Evolutionary conservation across 192 early-diverging fungal genomes (phyloP).

Genomic region (Dispira simplex): DNA sequence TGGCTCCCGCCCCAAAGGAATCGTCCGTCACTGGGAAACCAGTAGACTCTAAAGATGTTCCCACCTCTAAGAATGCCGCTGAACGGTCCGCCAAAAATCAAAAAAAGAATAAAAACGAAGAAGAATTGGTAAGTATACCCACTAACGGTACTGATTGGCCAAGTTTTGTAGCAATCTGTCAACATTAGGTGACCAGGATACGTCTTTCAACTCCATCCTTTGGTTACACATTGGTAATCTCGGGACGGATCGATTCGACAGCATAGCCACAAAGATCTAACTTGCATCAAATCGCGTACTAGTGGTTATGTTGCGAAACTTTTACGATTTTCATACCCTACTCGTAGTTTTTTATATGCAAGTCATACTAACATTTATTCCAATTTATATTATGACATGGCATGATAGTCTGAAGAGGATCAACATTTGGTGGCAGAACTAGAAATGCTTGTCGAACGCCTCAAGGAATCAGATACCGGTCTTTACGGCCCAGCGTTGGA

Average conservation of each 20-base stretch:
- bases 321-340: background rate
- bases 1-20: slow-evolving; percentile 13
- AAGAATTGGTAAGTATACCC: slow-evolving; percentile 22
- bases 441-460: slow-evolving; percentile 84
- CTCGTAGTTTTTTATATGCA: slow-evolving; percentile 8
- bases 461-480: slow-evolving; percentile 64
- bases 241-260: background rate
- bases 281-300: background rate
- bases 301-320: background rate
- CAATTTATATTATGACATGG: slow-evolving; percentile 15
- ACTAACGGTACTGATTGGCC: background rate
- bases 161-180: background rate
- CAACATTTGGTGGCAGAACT: slow-evolving; percentile 82
- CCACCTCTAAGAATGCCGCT: slow-evolving; percentile 25
- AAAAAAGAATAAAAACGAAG: slow-evolving; percentile 32
- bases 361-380: background rate
- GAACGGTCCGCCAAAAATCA: slow-evolving; percentile 27
- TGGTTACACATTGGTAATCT: background rate
- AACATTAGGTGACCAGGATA: background rate
- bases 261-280: background rate
- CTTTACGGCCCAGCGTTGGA: slow-evolving; percentile 82
- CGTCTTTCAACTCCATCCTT: background rate
- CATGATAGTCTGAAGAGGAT: slow-evolving; percentile 81
- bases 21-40: slow-evolving; percentile 16
- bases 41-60: slow-evolving; percentile 17